Conservation (phyloP, 192 early-diverging fungal genomes). For the Coemansia sp. region DNA sequence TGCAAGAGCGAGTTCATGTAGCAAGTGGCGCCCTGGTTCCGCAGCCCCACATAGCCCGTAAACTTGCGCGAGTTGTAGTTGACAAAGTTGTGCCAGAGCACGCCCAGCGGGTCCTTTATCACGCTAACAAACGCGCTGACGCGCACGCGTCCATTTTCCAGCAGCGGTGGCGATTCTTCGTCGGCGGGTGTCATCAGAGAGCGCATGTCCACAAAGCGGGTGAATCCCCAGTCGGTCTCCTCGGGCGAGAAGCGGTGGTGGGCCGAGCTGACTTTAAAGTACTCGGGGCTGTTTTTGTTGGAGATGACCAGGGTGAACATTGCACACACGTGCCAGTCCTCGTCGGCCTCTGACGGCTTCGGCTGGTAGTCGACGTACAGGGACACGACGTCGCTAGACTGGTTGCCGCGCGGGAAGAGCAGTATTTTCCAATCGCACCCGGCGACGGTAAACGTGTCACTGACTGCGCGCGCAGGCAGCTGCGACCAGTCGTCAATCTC, state of each 20-base stretch:
- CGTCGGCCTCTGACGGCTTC: constrained; percentile 51
- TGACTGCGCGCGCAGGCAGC: constrained; percentile 23
- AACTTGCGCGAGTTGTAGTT: constrained; percentile 89
- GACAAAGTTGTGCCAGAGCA: constrained; percentile 92
- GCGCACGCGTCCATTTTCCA: constrained; percentile 62
- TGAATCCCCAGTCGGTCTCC: constrained; percentile 96
- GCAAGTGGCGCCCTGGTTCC: constrained; percentile 97
- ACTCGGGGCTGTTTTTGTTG: constrained; percentile 64
- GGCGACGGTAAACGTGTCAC: constrained; percentile 32
- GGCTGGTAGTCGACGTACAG: constrained; percentile 86
- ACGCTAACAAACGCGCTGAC: constrained; percentile 73
- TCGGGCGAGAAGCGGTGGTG: constrained; percentile 79
- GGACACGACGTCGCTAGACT: constrained; percentile 62
- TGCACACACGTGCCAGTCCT: constrained; percentile 75
- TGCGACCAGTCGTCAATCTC: constrained; percentile 38
- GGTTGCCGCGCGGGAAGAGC: constrained; percentile 88
- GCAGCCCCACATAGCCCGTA: constrained; percentile 91
- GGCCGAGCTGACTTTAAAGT: constrained; percentile 54
- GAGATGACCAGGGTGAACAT: constrained; percentile 76
- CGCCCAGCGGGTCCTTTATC: constrained; percentile 83
- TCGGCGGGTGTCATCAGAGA: constrained; percentile 40
- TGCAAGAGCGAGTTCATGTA: constrained; percentile 99
- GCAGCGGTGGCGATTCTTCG: constrained; percentile 51
- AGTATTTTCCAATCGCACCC: constrained; percentile 70
- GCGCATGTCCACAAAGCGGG: constrained; percentile 60